phyloP scores from a whole-genome alignment of 345 rosid species.

The rapeseed (Brassica napus) region DNA sequence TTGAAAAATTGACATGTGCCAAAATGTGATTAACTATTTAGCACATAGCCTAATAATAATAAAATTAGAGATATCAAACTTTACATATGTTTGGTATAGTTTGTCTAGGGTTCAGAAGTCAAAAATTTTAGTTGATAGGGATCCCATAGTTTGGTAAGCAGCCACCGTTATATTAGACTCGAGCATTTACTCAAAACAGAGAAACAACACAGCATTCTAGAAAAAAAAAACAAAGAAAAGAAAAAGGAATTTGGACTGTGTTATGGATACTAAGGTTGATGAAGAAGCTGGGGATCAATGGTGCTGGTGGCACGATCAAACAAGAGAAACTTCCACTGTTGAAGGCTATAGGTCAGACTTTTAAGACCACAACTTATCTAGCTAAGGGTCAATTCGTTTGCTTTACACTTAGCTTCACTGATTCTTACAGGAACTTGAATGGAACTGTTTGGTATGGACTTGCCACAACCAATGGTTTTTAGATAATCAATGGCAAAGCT shows the following conservation, averaged over 20 bases:
- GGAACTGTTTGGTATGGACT: conserved; percentile 63
- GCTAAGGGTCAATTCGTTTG: conserved; percentile 34
- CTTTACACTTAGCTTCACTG: conserved; percentile 50
- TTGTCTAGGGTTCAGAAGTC: neutral
- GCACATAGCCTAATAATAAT: too few species aligned
- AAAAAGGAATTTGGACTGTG: neutral
- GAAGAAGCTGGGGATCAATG: conserved; percentile 23
- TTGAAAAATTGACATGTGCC: neutral
- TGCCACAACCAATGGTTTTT: conserved; percentile 62
- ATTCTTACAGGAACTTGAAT: conserved; percentile 62
- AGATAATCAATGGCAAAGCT: conserved; percentile 76
- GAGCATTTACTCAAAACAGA: neutral
- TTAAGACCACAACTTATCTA: conserved; percentile 35
- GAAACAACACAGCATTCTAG: neutral
- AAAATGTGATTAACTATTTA: neutral
- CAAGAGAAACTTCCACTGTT: conserved; percentile 19
- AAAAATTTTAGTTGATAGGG: neutral
- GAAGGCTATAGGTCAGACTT: conserved; percentile 46
- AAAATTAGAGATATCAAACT: neutral
- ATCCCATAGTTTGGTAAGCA: neutral
- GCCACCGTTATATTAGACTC: neutral
- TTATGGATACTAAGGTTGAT: conserved; percentile 30
- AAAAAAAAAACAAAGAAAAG: neutral
- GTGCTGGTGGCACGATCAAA: neutral
- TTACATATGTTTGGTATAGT: neutral